These are phyloP conservation scores for Umbelopsis sp. DNA, from an alignment of 371 early-diverging fungal species.

Conservation along the genomic window DNA sequence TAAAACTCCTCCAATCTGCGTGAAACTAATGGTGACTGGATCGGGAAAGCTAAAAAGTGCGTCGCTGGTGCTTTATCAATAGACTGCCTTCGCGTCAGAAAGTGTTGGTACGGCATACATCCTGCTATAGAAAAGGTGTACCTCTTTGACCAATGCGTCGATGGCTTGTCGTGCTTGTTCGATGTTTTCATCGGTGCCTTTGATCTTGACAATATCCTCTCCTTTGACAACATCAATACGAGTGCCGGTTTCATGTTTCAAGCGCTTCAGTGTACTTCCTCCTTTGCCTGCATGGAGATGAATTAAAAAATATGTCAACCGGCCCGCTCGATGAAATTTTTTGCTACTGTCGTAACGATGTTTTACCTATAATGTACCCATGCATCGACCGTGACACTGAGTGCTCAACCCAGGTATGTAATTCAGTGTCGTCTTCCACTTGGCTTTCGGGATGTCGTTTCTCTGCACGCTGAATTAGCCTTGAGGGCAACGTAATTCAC, in stretches of 20 bases:
- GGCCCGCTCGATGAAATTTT: too few relatives aligned
- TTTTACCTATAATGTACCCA: constrained; percentile 33
- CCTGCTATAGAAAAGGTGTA: background rate
- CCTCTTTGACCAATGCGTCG: constrained; percentile 28
- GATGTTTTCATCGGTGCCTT: constrained; percentile 39
- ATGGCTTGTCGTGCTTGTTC: constrained; percentile 35
- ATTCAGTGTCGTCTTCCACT: constrained; percentile 5
- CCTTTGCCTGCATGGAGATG: constrained; percentile 23
- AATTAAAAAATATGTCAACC: background rate
- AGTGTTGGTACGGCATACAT: background rate
- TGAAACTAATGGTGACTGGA: constrained; percentile 21
- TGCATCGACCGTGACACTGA: constrained; percentile 34
- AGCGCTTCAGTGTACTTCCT: constrained; percentile 35
- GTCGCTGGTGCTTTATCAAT: constrained; percentile 31
- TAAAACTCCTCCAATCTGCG: constrained; percentile 37
- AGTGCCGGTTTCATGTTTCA: constrained; percentile 36
- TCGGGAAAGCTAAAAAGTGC: constrained; percentile 39
- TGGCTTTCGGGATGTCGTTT: constrained; percentile 17
- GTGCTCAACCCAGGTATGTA: constrained; percentile 23
- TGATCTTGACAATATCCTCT: constrained; percentile 37
- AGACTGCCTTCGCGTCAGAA: background rate
- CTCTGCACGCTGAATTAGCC: background rate
- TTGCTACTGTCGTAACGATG: background rate
- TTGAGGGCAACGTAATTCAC: background rate
- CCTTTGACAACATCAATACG: constrained; percentile 35